A percentile compares a stretch with the other conserved stretches of the same genome.
These are phyloP conservation scores for Quercus agrifolia DNA, from an alignment of 306 rosid genomes.

Conservation along the genomic window DNA sequence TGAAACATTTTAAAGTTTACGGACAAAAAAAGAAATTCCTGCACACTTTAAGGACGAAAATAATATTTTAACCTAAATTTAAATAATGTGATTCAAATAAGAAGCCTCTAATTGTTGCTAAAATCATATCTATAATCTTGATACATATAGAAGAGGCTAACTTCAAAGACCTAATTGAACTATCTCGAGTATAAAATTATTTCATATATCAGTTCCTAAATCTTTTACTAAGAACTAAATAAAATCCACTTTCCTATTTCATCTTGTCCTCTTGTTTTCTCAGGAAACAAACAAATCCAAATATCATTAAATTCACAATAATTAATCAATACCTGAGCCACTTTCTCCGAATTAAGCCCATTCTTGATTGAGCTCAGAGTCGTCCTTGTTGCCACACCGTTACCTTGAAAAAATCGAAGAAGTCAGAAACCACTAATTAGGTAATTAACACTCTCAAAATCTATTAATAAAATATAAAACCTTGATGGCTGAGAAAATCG, in stretches of 20 bases:
- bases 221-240: background rate
- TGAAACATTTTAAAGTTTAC: too few species aligned
- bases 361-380: conserved; percentile 52
- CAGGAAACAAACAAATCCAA: background rate
- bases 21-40: too few species aligned
- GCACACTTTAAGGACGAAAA: too few species aligned
- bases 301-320: background rate
- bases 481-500: conserved; percentile 33
- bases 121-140: background rate
- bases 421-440: background rate
- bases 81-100: background rate
- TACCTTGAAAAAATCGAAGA: conserved; percentile 11
- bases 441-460: background rate
- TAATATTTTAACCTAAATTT: too few species aligned
- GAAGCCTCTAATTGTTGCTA: background rate
- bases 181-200: too few species aligned
- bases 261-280: background rate
- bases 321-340: conserved; percentile 30
- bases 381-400: conserved; percentile 13
- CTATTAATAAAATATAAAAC: conserved; percentile 9
- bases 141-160: too few species aligned
- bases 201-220: background rate
- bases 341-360: conserved; percentile 28
- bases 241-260: background rate
- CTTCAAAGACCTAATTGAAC: too few species aligned